Percentiles rank a stretch among this genome's conserved stretches.
phyloP scores from a whole-genome alignment of 257 asterid species.

The Capsicum chinense region DNA sequence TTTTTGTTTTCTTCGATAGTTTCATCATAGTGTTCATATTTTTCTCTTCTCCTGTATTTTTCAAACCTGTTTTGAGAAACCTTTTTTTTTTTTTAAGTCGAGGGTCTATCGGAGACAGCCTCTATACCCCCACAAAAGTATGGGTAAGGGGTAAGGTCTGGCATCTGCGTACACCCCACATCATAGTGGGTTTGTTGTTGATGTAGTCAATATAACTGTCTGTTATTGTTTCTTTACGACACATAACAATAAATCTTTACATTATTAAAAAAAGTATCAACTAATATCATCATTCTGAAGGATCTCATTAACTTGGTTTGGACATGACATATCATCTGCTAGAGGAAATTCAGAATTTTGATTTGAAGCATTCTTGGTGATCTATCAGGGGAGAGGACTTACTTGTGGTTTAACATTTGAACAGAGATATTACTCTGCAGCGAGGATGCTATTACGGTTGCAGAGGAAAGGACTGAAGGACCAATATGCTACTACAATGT shows the following conservation, averaged over 20 bases:
- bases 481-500: slow-evolving; percentile 76
- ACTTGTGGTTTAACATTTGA: slow-evolving; percentile 24
- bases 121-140: too few species aligned
- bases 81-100: too few species aligned
- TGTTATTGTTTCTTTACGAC: background rate
- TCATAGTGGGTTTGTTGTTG: too few species aligned
- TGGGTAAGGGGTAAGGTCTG: too few species aligned
- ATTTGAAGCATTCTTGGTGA: slow-evolving; percentile 23
- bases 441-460: slow-evolving; percentile 57
- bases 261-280: background rate
- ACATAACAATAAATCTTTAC: background rate
- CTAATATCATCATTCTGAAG: background rate
- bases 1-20: too few species aligned
- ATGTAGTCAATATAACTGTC: background rate
- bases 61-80: too few species aligned
- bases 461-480: slow-evolving; percentile 56
- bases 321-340: slow-evolving; percentile 1
- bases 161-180: too few species aligned
- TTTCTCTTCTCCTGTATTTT: too few species aligned
- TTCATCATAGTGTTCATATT: too few species aligned
- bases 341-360: slow-evolving; percentile 22
- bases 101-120: too few species aligned
- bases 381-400: slow-evolving; percentile 15
- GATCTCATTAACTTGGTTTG: background rate
- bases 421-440: slow-evolving; percentile 75